Base-by-base conservation (phyloP, 2,329 filamentous ascomycete species). In the Aspergillus tanneri region DNA sequence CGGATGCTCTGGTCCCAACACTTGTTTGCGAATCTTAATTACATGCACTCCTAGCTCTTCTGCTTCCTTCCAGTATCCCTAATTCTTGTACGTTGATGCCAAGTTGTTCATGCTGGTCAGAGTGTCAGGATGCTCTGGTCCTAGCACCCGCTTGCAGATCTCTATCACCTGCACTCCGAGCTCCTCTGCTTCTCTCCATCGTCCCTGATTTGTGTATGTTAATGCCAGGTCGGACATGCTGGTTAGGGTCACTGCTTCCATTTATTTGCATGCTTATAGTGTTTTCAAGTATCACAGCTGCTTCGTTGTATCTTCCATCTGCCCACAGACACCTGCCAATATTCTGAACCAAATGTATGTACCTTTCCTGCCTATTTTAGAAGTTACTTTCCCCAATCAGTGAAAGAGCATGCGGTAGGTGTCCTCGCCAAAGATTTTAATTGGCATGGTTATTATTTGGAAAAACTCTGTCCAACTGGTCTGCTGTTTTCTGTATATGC, bases 21-120 rank as follows among this genome's bases (percentile, higher is more conserved):
- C 25, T 28, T 2, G 65, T 63, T 46, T 64, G 59, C 28, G 51
- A 38, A 25, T 23, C 46, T 25, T 44, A 38, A 22, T 57, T n/a
- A n/a, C n/a, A n/a, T n/a, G n/a, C n/a, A n/a, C n/a, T n/a, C n/a
- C n/a, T n/a, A n/a, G n/a, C n/a, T n/a, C n/a, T n/a, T n/a, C n/a
- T n/a, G n/a, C n/a, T n/a, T n/a, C n/a, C n/a, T n/a, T n/a, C n/a
- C n/a, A n/a, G n/a, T n/a, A n/a, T n/a, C n/a, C n/a, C n/a, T n/a
- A n/a, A n/a, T n/a, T n/a, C n/a, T n/a, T n/a, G n/a, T n/a, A n/a
- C n/a, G n/a, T n/a, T n/a, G n/a, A n/a, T n/a, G n/a, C n/a, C n/a
- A n/a, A n/a, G n/a, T n/a, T n/a, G n/a, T n/a, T n/a, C n/a, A n/a
- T n/a, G n/a, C n/a, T n/a, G n/a, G n/a, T n/a, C n/a, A n/a, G n/a